phyloP scores from a whole-genome alignment of 345 rosid species.

The Pistacia integerrima region DNA sequence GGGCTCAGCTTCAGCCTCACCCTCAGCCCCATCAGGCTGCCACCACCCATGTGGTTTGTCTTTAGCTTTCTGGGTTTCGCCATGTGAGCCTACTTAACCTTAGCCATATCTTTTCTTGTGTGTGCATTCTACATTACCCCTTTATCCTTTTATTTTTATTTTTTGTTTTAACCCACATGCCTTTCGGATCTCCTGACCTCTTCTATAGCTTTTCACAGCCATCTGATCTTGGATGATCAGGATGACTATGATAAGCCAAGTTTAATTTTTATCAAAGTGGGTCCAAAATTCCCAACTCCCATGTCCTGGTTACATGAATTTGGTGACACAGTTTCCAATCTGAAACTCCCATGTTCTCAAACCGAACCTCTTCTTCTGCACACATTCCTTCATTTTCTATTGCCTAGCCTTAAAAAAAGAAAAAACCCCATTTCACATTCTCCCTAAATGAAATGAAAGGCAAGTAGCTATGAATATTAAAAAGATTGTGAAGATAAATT shows the following conservation, averaged over 20 bases:
- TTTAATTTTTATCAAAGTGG: too few relatives aligned
- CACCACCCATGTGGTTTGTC: conserved; percentile 41
- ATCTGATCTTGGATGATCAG: not conserved
- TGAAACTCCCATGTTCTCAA: conserved; percentile 25
- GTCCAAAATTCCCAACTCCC: not conserved
- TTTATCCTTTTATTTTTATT: not conserved
- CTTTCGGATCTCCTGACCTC: conserved; percentile 30
- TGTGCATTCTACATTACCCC: not conserved
- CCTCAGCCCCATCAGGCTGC: conserved; percentile 17
- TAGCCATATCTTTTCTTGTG: not conserved
- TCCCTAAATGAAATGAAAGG: not conserved
- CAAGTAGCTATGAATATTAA: conserved; percentile 17
- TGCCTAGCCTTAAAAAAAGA: not conserved
- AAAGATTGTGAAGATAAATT: conserved; percentile 7
- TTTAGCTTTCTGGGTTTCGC: conserved; percentile 22
- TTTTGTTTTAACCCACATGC: conserved; percentile 39
- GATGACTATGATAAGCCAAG: too few relatives aligned
- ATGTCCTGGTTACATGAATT: conserved; percentile 28
- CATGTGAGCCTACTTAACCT: conserved; percentile 31
- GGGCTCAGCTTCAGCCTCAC: not conserved
- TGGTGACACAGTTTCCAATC: conserved; percentile 34
- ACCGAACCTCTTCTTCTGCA: conserved; percentile 23
- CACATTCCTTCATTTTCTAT: conserved; percentile 34
- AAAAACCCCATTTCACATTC: conserved; percentile 19
- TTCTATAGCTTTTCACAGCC: conserved; percentile 17